phyloP scores from a whole-genome alignment of 768 basidiomycete genomes.

The Myochromella boudieri region DNA sequence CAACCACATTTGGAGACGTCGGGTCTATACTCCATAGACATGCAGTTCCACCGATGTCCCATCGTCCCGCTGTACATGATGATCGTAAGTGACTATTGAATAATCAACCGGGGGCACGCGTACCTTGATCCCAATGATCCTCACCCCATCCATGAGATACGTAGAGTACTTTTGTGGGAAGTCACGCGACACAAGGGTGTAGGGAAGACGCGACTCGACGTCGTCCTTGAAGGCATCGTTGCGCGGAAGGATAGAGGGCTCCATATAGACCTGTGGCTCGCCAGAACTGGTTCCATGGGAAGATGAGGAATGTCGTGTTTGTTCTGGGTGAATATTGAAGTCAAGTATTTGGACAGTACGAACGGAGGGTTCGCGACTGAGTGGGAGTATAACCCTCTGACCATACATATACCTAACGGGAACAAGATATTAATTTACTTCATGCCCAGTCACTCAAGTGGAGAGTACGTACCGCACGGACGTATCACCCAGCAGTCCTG shows the following conservation, averaged over 20 bases:
- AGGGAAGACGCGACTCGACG: slow-evolving; percentile 16
- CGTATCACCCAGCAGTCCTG: too few relatives aligned
- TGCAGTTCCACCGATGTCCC: too few relatives aligned
- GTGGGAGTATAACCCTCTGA: slow-evolving; percentile 15
- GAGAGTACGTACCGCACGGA: too few relatives aligned
- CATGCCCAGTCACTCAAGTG: too few relatives aligned
- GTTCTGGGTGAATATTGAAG: slow-evolving; percentile 13
- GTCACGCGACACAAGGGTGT: slow-evolving; percentile 1
- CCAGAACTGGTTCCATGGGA: neutral
- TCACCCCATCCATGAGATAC: slow-evolving; percentile 22
- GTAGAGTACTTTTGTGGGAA: slow-evolving; percentile 12
- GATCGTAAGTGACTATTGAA: too few relatives aligned
- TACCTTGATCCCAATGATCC: slow-evolving; percentile 21
- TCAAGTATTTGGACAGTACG: slow-evolving; percentile 14
- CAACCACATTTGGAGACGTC: too few relatives aligned
- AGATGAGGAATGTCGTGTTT: neutral
- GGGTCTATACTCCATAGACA: too few relatives aligned
- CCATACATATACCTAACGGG: slow-evolving; percentile 22
- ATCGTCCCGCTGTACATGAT: too few relatives aligned
- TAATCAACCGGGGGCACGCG: too few relatives aligned
- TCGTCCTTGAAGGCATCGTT: slow-evolving; percentile 9
- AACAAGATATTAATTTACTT: too few relatives aligned
- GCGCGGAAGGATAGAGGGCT: slow-evolving; percentile 8
- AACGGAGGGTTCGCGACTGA: neutral
- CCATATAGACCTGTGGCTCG: neutral